A percentile compares a stretch with the other conserved stretches of the same genome.
These are phyloP conservation scores for Yamadazyma dushanensis DNA, from an alignment of 1,139 yeast species.

Conservation along the genomic window DNA sequence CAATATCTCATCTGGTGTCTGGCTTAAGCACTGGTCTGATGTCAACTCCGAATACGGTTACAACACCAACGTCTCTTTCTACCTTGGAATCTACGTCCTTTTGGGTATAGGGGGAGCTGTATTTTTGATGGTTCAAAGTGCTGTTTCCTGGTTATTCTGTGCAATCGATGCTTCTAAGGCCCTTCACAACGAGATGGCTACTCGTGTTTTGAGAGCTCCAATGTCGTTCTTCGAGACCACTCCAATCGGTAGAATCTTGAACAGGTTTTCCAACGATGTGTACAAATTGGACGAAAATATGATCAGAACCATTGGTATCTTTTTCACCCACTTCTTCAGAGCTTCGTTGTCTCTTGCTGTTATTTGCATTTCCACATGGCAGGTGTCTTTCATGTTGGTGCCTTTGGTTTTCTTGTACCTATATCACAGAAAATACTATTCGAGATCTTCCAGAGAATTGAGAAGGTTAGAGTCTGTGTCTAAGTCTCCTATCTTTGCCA, in stretches of 20 bases:
- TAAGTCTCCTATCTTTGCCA: conserved; percentile 35
- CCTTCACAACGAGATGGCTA: conserved; percentile 39
- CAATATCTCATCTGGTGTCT: conserved; percentile 26
- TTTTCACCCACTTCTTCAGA: conserved; percentile 21
- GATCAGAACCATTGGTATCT: conserved; percentile 25
- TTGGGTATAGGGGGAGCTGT: conserved; percentile 30
- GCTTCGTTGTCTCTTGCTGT: conserved; percentile 30
- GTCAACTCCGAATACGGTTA: conserved; percentile 24
- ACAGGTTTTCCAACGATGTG: conserved; percentile 40
- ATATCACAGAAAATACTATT: conserved; percentile 26
- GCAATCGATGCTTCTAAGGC: conserved; percentile 29
- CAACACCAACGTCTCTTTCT: conserved; percentile 24
- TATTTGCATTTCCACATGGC: conserved; percentile 26
- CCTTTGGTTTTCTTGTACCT: conserved; percentile 25
- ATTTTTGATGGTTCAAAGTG: conserved; percentile 26
- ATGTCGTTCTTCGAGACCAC: conserved; percentile 47
- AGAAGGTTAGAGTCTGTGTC: conserved; percentile 32
- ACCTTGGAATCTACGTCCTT: conserved; percentile 25
- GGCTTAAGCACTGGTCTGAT: conserved; percentile 40
- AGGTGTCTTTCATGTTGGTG: conserved; percentile 27
- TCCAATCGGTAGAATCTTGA: conserved; percentile 40
- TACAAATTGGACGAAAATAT: conserved; percentile 32
- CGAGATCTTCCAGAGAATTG: conserved; percentile 39
- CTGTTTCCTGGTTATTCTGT: conserved; percentile 33
- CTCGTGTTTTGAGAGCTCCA: conserved; percentile 35